Base-by-base conservation (phyloP, 306 rosid genomes). In the Cyclanthera cordifolia region DNA sequence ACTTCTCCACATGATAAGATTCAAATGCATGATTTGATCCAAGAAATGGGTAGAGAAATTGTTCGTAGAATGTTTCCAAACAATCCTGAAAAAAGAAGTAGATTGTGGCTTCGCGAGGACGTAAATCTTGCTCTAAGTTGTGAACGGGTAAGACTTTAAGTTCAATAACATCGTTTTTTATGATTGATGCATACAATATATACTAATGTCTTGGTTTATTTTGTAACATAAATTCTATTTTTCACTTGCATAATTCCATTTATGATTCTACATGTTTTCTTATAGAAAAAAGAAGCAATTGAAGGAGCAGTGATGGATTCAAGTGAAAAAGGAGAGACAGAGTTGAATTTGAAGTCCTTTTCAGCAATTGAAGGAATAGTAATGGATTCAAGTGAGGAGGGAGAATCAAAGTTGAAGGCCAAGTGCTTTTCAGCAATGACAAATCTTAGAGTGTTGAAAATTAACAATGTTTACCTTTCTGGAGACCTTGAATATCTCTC, bases 11-110 rank as follows among this genome's bases (percentile, higher is more conserved):
- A 65, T 52, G 32, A 53, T 4, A 41, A 65, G 37, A 12, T 74
- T 41, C 68, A 61, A 60, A 74, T 66, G 72, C 77, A 74, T 74
- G 77, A 64, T 66, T 74, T 74, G 34, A 15, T 74, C 2, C 66
- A 4, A 21, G 17, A 54, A 55, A 51, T 66, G 55, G 77, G 77
- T 43, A 27, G 43, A 11, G 47, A 66, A 6, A 66, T 65, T 66
- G 77, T 74, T 19, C 17, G 53, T 43, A 0, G 60, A 52, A 2
- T 21, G 57, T 74, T 24, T 12, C 15, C 32, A 5, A 0, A 41
- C 0, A 27, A 59, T 0, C 77, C 57, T 0, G 65, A 70, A 1
- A 53, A 53, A 13, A 67, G 57, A 5, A 64, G 67, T 19, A 53
- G 77, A 20, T 19, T 74, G 54, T 74, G 77, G 77, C 28, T 64